Percentiles rank a stretch among this genome's conserved stretches.
Evolutionary conservation across 2,329 filamentous ascomycete species (phyloP).

Genomic region (Boeremia exigua): DNA sequence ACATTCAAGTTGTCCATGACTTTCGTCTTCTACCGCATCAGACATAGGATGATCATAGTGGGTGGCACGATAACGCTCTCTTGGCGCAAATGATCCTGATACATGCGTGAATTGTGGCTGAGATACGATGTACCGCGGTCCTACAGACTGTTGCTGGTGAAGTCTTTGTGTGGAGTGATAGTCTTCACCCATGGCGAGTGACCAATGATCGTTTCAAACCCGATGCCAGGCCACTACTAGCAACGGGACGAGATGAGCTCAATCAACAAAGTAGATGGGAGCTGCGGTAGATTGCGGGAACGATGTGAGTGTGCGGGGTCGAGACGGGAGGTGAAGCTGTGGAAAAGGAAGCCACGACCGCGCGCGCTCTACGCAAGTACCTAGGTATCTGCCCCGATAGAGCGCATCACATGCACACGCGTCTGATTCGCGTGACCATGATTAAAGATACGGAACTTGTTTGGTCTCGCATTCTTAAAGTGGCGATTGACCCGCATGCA

Average conservation of each 20-base stretch:
- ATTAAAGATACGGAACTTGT: too few relatives aligned
- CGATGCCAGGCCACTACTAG: not conserved
- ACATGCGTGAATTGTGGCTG: slow-evolving; percentile 23
- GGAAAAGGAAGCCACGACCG: not conserved
- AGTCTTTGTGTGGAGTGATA: not conserved
- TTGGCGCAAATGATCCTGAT: slow-evolving; percentile 13
- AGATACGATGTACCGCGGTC: slow-evolving; percentile 18
- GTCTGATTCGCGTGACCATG: too few relatives aligned
- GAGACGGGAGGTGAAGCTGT: too few relatives aligned
- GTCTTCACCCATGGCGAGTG: slow-evolving; percentile 1
- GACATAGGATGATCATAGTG: slow-evolving; percentile 24
- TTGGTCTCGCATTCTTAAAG: too few relatives aligned
- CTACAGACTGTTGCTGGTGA: not conserved
- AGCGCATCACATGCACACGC: too few relatives aligned
- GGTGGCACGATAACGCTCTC: slow-evolving; percentile 35
- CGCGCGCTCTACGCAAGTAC: not conserved
- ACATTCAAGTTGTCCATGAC: slow-evolving; percentile 21
- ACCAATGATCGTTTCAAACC: not conserved
- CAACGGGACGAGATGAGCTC: not conserved
- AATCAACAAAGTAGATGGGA: not conserved
- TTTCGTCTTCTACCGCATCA: slow-evolving; percentile 36
- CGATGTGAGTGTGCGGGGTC: not conserved
- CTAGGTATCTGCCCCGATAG: too few relatives aligned
- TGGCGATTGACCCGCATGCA: too few relatives aligned
- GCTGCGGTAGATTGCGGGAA: not conserved